Conservation (phyloP, 2,329 filamentous ascomycete genomes). For the Dothideomycetes sp. region DNA sequence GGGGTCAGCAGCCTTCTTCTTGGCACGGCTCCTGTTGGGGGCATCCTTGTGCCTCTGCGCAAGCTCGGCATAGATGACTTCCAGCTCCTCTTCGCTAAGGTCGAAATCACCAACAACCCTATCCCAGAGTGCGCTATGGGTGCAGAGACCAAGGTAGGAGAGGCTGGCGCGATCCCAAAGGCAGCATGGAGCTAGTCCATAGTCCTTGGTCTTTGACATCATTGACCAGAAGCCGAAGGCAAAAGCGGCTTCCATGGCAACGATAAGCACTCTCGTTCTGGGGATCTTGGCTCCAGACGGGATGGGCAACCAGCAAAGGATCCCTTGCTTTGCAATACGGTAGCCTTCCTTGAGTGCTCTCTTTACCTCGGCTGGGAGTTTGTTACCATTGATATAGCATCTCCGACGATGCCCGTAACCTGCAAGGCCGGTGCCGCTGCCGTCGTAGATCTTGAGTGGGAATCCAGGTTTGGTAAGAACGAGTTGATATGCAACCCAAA, state of each 20-base stretch:
- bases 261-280: background rate
- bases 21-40: too few relatives aligned
- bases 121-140: background rate
- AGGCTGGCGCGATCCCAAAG: background rate
- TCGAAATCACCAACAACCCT: background rate
- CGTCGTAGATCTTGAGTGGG: background rate
- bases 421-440: background rate
- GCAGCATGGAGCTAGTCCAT: background rate
- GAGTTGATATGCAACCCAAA: background rate
- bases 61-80: too few relatives aligned
- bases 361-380: background rate
- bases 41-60: too few relatives aligned
- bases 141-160: background rate
- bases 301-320: background rate
- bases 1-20: too few relatives aligned
- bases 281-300: background rate
- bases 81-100: background rate
- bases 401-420: background rate
- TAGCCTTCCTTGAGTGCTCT: background rate
- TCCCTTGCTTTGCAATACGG: background rate
- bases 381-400: background rate
- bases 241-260: conserved; percentile 1
- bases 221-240: conserved; percentile 1
- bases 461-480: background rate
- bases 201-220: background rate